A percentile compares a stretch with the other conserved stretches of the same genome.
Conservation (phyloP, 2,329 filamentous ascomycete genomes). For the Pyrenophora teres region DNA sequence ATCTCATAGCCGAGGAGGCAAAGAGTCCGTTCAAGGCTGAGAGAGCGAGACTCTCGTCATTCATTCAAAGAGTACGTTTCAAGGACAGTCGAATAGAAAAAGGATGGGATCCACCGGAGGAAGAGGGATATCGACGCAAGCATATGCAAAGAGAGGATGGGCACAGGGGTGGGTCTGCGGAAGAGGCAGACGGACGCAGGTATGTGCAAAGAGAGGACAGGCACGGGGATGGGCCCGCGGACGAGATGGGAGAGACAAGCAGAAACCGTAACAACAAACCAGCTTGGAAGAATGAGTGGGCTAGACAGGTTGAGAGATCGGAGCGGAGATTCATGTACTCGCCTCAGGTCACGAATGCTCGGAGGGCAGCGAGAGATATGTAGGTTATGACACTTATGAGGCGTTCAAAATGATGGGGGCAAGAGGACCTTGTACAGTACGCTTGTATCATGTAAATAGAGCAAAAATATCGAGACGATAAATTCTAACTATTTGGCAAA, state of each 20-base stretch:
- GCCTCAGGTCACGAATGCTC: background rate
- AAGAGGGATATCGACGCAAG: constrained; percentile 20
- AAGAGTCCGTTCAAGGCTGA: constrained; percentile 35
- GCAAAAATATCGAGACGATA: background rate
- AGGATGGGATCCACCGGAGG: background rate
- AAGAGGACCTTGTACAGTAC: constrained; percentile 7
- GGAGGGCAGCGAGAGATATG: background rate
- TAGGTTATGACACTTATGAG: constrained; percentile 1
- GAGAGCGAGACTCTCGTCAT: constrained; percentile 32
- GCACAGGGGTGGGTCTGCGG: background rate
- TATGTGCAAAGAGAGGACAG: constrained; percentile 10
- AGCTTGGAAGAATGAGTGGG: constrained; percentile 23
- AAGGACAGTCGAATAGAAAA: constrained; percentile 7
- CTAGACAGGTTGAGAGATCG: constrained; percentile 17
- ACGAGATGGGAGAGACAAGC: background rate
- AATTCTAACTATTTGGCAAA: too few species aligned
- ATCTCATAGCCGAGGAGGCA: constrained; percentile 37
- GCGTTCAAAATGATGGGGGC: background rate
- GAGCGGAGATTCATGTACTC: constrained; percentile 1
- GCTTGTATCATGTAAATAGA: background rate
- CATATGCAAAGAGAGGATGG: constrained; percentile 9
- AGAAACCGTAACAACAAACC: background rate
- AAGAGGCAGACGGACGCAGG: background rate
- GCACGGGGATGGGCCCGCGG: background rate
- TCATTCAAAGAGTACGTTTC: constrained; percentile 29